These are phyloP conservation scores for Umbelopsis sp. DNA, from an alignment of 371 early-diverging fungal genomes.

Conservation along the genomic window DNA sequence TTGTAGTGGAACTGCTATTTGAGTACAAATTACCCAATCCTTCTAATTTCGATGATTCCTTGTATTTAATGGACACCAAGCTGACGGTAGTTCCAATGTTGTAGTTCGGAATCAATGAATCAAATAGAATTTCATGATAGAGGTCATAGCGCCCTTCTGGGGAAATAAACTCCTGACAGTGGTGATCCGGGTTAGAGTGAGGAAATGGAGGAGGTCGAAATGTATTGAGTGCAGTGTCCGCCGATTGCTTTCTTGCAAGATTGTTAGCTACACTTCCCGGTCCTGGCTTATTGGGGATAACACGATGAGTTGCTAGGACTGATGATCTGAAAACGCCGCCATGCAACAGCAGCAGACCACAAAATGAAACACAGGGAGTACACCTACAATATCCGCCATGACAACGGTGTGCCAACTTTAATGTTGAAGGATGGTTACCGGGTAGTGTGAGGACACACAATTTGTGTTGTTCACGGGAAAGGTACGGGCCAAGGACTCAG, in stretches of 20 bases:
- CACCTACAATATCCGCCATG: constrained; percentile 14
- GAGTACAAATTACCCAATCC: constrained; percentile 28
- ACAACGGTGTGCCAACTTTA: constrained; percentile 17
- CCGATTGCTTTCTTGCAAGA: constrained; percentile 11
- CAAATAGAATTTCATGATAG: constrained; percentile 54
- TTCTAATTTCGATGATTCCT: constrained; percentile 49
- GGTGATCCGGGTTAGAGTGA: constrained; percentile 40
- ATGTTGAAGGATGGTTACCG: background rate
- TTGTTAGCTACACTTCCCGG: background rate
- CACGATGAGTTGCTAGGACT: background rate
- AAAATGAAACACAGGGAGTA: background rate
- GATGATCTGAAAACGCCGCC: background rate
- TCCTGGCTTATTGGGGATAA: background rate
- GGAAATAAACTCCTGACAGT: constrained; percentile 46
- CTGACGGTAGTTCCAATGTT: constrained; percentile 58
- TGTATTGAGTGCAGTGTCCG: constrained; percentile 16
- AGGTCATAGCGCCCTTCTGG: constrained; percentile 61
- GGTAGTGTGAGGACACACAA: background rate
- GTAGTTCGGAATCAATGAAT: constrained; percentile 52
- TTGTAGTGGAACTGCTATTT: constrained; percentile 10
- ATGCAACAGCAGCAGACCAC: background rate
- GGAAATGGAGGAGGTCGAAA: constrained; percentile 40
- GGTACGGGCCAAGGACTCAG: background rate
- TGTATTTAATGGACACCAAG: constrained; percentile 65
- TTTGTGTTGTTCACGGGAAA: no score